Base-by-base conservation (phyloP, 495 filamentous ascomycete species). In the Xylaria flabelliformis region DNA sequence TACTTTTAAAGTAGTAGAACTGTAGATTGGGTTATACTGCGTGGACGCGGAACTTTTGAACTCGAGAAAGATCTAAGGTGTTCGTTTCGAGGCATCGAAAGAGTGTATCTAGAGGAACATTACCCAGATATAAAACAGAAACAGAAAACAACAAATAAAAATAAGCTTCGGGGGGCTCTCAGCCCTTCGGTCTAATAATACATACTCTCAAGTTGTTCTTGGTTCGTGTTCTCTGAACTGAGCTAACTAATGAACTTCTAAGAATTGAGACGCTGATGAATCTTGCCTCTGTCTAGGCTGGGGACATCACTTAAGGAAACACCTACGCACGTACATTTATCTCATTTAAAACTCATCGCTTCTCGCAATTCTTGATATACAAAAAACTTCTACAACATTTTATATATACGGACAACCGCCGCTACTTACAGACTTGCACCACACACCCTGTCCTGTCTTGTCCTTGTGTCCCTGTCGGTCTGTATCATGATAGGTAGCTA, bases 81-180 rank as follows among this genome's bases (percentile, higher is more conserved):
- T 53, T 13, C 0, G 36, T 39, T 39, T 39, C 55, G 19, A 36
- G 32, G 19, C 39, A 64, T 46, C n/a, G 39, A 70, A 36, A 8
- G 7, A 26, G 56, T 79, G 75, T 79, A 79, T 79, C 56, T 79
- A 79, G 75, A 72, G 65, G 72, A 51, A 71, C 8, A 58, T 21
- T 73, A 74, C 67, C 67, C 75, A 78, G 74, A 70, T 65, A 55
- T 21, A 46, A 39, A 39, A 39, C 36, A 39, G 36, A 39, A 44
- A 6, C 17, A 58, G 56, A 75, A 21, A 39, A 39, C 32, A 39
- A 6, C 71, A 70, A 79, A 79, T 79, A 79, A 75, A 77, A 77
- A 59, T 39, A 65, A 61, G 51, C 59, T 75, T 79, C 68, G 66
- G 64, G 75, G 64, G 75, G 77, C 75, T 70, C 42, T 65, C 61